A percentile compares a stretch with the other conserved stretches of the same genome.
These are phyloP conservation scores for Hymenoscyphus albidus DNA, from an alignment of 2,329 filamentous ascomycete genomes.

Conservation along the genomic window DNA sequence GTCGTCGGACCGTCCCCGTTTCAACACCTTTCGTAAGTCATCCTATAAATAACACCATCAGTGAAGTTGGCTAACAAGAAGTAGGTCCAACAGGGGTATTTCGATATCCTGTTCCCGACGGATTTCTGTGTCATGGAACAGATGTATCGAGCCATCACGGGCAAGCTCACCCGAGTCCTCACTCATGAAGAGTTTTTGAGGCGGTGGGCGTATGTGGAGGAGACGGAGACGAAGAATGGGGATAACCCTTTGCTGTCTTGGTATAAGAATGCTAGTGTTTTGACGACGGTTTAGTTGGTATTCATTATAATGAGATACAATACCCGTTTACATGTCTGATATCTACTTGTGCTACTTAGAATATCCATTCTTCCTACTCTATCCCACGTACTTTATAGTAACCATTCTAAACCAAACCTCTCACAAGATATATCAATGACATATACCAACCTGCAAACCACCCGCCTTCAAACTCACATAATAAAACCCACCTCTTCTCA, in stretches of 20 bases:
- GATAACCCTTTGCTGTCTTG: constrained; percentile 90
- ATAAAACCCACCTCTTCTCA: too few relatives aligned
- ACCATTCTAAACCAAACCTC: too few relatives aligned
- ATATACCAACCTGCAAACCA: too few relatives aligned
- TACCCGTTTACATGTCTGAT: not conserved
- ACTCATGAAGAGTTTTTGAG: constrained; percentile 88
- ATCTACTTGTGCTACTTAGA: too few relatives aligned
- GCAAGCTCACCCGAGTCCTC: constrained; percentile 80
- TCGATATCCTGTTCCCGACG: constrained; percentile 97
- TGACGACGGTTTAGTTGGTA: constrained; percentile 63
- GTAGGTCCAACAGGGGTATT: constrained; percentile 95
- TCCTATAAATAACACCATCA: not conserved
- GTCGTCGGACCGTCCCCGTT: constrained; percentile 82
- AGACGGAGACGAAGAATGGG: constrained; percentile 82
- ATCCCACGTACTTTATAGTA: too few relatives aligned
- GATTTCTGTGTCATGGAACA: constrained; percentile 89
- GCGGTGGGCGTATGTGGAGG: constrained; percentile 84
- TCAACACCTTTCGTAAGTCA: constrained; percentile 76
- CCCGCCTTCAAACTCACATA: too few relatives aligned
- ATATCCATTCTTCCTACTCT: too few relatives aligned
- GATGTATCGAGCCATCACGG: constrained; percentile 88
- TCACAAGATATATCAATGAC: too few relatives aligned
- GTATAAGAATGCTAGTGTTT: constrained; percentile 93
- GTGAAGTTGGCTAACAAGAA: not conserved
- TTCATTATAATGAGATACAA: not conserved